phyloP scores from a whole-genome alignment of 176 grass and related monocot genomes.

The Phragmites australis region DNA sequence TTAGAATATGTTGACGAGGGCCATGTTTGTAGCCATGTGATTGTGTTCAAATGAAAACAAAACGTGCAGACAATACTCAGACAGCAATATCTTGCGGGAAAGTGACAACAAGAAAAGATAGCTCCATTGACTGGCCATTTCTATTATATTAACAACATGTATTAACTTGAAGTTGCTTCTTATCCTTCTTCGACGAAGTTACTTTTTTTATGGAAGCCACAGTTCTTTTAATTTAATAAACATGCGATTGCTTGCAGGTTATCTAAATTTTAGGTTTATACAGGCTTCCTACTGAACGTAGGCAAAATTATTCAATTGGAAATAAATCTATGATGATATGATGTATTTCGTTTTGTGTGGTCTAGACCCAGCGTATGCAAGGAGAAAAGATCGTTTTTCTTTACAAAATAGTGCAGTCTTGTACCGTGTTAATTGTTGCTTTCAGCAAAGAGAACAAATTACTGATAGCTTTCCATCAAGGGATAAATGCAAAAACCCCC shows the following conservation, averaged over 20 bases:
- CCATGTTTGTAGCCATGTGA: neutral
- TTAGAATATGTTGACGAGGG: neutral
- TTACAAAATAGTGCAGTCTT: neutral
- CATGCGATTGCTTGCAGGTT: constrained; percentile 25
- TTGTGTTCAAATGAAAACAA: neutral
- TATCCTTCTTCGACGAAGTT: neutral
- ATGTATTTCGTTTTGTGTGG: neutral
- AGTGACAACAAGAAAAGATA: constrained; percentile 9
- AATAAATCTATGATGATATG: neutral
- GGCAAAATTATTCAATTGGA: neutral
- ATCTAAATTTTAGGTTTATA: neutral
- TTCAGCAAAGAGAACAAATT: neutral
- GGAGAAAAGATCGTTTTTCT: neutral
- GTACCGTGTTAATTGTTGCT: neutral
- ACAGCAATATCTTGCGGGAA: constrained; percentile 37
- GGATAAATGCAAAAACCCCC: neutral
- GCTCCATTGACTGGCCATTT: constrained; percentile 2
- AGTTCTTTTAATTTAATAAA: neutral
- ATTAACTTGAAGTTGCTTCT: constrained; percentile 8
- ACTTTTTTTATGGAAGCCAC: neutral
- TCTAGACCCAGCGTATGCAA: neutral
- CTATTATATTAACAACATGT: constrained; percentile 1
- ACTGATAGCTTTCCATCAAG: neutral
- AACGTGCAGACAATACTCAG: constrained; percentile 18
- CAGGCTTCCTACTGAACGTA: neutral